These are phyloP conservation scores for Chalciporus pseudorubinellus DNA, from an alignment of 768 basidiomycete genomes.

Conservation along the genomic window DNA sequence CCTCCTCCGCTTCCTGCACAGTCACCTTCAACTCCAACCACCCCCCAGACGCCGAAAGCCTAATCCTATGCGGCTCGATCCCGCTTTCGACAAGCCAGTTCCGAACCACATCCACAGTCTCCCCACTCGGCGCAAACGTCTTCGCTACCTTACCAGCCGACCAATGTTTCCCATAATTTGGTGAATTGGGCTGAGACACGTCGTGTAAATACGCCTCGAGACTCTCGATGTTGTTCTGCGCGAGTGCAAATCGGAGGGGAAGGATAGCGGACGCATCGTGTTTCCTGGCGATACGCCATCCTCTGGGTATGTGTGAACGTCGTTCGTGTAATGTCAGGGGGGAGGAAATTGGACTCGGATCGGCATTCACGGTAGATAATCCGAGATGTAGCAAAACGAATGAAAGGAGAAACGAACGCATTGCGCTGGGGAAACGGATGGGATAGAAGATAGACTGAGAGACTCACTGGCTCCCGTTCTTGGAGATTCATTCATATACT, in stretches of 20 bases:
- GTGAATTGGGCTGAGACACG: slow-evolving; percentile 44
- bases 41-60: slow-evolving; percentile 29
- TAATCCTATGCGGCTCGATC: slow-evolving; percentile 34
- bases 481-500: neutral
- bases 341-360: too few relatives aligned
- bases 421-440: too few relatives aligned
- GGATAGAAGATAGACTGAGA: neutral
- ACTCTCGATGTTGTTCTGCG: slow-evolving; percentile 39
- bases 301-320: slow-evolving; percentile 37
- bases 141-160: slow-evolving; percentile 37
- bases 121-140: slow-evolving; percentile 41
- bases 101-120: slow-evolving; percentile 37
- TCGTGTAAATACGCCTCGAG: slow-evolving; percentile 42
- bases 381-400: slow-evolving; percentile 2
- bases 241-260: slow-evolving; percentile 46
- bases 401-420: neutral
- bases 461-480: neutral
- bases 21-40: slow-evolving; percentile 44
- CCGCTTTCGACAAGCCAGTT: slow-evolving; percentile 41
- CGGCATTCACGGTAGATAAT: slow-evolving; percentile 1
- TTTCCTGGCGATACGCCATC: slow-evolving; percentile 35
- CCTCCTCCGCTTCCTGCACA: slow-evolving; percentile 41
- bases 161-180: slow-evolving; percentile 48
- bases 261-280: slow-evolving; percentile 32
- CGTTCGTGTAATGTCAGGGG: slow-evolving; percentile 43